A percentile compares a stretch with the other conserved stretches of the same genome.
These are phyloP conservation scores for Kluyveromyces sp. DNA, from an alignment of 1,139 yeast genomes.

Conservation along the genomic window DNA sequence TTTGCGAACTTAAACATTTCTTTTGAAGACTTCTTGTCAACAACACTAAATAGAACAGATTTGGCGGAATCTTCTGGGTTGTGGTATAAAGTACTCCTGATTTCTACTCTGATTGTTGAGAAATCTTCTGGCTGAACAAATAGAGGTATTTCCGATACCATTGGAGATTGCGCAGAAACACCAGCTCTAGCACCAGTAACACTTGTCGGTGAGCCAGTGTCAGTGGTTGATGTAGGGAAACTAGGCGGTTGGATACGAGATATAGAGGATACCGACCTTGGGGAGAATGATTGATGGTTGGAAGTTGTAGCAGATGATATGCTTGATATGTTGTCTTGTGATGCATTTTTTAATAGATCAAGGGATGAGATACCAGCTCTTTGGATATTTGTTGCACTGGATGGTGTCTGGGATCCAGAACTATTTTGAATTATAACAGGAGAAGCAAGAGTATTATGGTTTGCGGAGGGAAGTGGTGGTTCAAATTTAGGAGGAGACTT, in stretches of 20 bases:
- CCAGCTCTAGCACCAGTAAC: not conserved
- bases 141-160: constrained; percentile 33
- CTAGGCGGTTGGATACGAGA: constrained; percentile 4
- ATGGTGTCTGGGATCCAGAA: not conserved
- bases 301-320: not conserved
- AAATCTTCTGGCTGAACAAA: constrained; percentile 64
- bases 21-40: constrained; percentile 50
- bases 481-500: not conserved
- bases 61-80: constrained; percentile 42
- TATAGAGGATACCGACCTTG: constrained; percentile 1
- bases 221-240: not conserved
- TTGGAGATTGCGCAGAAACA: not conserved
- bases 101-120: constrained; percentile 50
- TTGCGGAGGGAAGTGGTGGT: not conserved
- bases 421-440: constrained; percentile 1
- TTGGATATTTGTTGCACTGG: not conserved
- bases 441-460: not conserved
- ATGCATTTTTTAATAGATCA: not conserved
- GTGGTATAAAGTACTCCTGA: constrained; percentile 49
- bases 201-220: not conserved
- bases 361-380: not conserved
- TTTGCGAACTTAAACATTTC: constrained; percentile 72
- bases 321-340: constrained; percentile 1
- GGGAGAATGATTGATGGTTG: not conserved
- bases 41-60: constrained; percentile 54